phyloP scores from a whole-genome alignment of 225 moss, liverwort and hornwort genomes.

The Thuidium tamariscinum region DNA sequence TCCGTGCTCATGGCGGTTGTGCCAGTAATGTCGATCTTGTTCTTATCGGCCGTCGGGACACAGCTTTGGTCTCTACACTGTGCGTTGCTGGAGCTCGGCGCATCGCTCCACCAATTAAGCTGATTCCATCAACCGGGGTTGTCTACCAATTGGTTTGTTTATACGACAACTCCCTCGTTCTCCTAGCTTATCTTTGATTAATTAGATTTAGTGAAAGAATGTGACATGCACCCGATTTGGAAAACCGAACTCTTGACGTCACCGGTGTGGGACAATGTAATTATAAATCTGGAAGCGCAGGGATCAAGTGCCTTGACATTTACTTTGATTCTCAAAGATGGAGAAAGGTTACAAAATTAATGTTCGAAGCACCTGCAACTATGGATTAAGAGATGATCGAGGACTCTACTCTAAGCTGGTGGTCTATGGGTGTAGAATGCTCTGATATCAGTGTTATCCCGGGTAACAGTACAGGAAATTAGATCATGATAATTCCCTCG shows the following conservation, averaged over 20 bases:
- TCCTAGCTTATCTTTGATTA: not conserved
- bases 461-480: not conserved
- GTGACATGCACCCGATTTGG: not conserved
- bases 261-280: constrained; percentile 4
- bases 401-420: not conserved
- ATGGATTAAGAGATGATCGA: not conserved
- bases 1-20: constrained; percentile 49
- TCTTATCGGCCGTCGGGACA: constrained; percentile 41
- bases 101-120: constrained; percentile 5
- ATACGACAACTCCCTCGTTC: not conserved
- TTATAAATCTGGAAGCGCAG: constrained; percentile 6
- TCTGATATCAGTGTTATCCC: not conserved
- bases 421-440: not conserved
- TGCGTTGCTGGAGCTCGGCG: constrained; percentile 31
- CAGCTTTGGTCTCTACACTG: constrained; percentile 58
- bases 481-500: not conserved
- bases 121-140: not conserved
- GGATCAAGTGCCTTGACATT: not conserved
- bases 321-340: not conserved
- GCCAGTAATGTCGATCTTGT: constrained; percentile 60
- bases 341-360: not conserved
- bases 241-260: not conserved
- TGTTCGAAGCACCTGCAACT: not conserved
- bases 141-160: not conserved
- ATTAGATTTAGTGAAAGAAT: not conserved